Evolutionary conservation across 2,329 filamentous ascomycete species (phyloP), one percentile per base, ranked within the genome.

Genomic region (Akanthomyces lecanii): DNA sequence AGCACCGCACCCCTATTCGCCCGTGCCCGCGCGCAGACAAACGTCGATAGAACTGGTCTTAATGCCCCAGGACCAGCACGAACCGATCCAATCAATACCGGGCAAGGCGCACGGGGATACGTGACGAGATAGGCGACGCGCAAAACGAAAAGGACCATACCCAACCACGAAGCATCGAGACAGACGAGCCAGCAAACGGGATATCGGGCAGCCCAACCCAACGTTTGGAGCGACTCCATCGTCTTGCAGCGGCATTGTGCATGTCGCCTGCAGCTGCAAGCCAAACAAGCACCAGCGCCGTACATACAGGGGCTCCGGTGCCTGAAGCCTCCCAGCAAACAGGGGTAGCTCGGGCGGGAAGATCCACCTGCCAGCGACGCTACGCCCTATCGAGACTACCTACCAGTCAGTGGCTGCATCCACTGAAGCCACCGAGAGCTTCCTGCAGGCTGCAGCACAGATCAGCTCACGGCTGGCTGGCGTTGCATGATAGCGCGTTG

Each of bases 301-400:
- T 30, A 6, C 4, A 18, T 14, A n/a, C 25, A 18, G 30, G 50
- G 18, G 38, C 45, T 48, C 45, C 10, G 28, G 48, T 51, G 23
- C 48, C 48, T 51, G 25, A 33, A 21, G 16, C 3, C 33, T 38
- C 36, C 21, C 21, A 42, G 52, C 23, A 36, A 36, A 48, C 47
- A 60, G 57, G 57, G 57, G 57, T 60, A 60, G 36, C 38, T 60
- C 11, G 33, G 42, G 48, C 57, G 57, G 57, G n/a, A n/a, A 28
- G 38, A n/a, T 47, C 57, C 57, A 60, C 38, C 33, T 21, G 33
- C 25, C 38, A 23, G 36, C 57, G 7, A 51, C 44, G 12, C 21
- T 25, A 42, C 4, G 23, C 47, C 56, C 30, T 18, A n/a, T 36
- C 40, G n/a, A 58, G 55, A 18, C 30, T 7, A 3, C 6, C 14